Evolutionary conservation across 164 flowering plant species (phyloP), one percentile per base, ranked within the genome.

Genomic region (Dillenia suffruticosa): DNA sequence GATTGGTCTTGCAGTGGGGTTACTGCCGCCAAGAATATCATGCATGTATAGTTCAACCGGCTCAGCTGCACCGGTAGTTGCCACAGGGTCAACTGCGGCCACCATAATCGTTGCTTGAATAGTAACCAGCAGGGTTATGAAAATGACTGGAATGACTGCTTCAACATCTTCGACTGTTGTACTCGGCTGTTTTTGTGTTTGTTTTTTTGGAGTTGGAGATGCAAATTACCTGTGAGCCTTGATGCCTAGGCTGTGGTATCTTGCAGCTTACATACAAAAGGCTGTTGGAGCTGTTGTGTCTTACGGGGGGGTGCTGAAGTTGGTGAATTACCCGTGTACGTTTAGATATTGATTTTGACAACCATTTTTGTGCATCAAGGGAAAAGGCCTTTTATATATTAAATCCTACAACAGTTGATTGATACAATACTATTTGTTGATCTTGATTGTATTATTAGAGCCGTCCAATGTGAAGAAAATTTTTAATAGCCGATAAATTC

Each of bases 1-100:
- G 55, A 88, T 75, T 8, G 97, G 97, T 64, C 96, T 71, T 10
- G 93, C 91, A 8, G 92, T 88, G 0, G 96, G 93, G 70, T 56
- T 84, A 54, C 78, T 91, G 9, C 93, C 90, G 2, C 97, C 97
- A 1, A 91, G 84, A 44, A 91, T 87, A 72, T 91, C 93, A 62
- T 91, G 97, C 88, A 91, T 80, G 82, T 77, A 88, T 7, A 91
- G 53, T 64, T 90, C 96, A 1, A 77, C 58, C 1, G 82, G 77
- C 22, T 54, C 77, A 44, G 46, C 73, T 8, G 61, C 73, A 8
- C 53, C 51, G 7, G 63, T 73, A 1, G 65, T n/a, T 1, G 47
- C 47, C 2, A 22, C 63, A 5, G 76, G 66, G 17, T 62, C 75
- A 8, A 46, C 57, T 17, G 72, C 76, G 7, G 70, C 66, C 24